phyloP scores from a whole-genome alignment of 2,329 filamentous ascomycete species.

The Exophiala sp. region DNA sequence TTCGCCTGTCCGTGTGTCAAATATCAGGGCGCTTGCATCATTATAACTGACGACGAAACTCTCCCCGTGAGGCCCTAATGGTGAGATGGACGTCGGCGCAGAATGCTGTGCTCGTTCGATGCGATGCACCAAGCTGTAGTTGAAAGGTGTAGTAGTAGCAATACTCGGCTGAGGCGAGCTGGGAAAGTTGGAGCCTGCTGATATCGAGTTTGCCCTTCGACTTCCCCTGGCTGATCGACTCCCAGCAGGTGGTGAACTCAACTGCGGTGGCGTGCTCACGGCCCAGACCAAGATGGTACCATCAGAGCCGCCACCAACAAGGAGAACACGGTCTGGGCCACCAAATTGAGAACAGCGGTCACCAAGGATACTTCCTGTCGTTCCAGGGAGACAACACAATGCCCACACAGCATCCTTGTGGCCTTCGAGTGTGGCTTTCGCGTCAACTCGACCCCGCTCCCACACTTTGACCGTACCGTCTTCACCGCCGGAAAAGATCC shows the following conservation, averaged over 20 bases:
- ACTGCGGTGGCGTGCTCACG: slow-evolving; percentile 82
- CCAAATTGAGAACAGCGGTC: slow-evolving; percentile 68
- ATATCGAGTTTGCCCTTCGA: slow-evolving; percentile 86
- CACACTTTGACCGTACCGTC: slow-evolving; percentile 91
- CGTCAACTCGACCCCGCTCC: slow-evolving; percentile 91
- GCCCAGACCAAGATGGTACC: slow-evolving; percentile 92
- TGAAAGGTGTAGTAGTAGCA: slow-evolving; percentile 80
- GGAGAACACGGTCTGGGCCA: slow-evolving; percentile 75
- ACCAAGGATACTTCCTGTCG: slow-evolving; percentile 76
- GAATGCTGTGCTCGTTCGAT: slow-evolving; percentile 68
- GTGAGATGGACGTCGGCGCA: slow-evolving; percentile 86
- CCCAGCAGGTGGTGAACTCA: slow-evolving; percentile 74
- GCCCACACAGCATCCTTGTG: slow-evolving; percentile 97
- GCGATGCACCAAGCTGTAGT: slow-evolving; percentile 82
- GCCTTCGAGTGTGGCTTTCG: slow-evolving; percentile 88
- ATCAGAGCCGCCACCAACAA: slow-evolving; percentile 90
- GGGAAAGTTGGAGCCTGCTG: slow-evolving; percentile 87
- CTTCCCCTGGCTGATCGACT: slow-evolving; percentile 68
- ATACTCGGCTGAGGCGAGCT: slow-evolving; percentile 85
- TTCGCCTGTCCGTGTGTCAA: slow-evolving; percentile 87
- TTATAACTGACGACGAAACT: slow-evolving; percentile 91
- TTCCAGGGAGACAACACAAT: slow-evolving; percentile 84
- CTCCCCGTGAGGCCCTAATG: slow-evolving; percentile 76
- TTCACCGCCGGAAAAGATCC: slow-evolving; percentile 97
- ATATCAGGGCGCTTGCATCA: slow-evolving; percentile 85